Conservation (phyloP, 2,329 filamentous ascomycete genomes). For the Alternaria panax region DNA sequence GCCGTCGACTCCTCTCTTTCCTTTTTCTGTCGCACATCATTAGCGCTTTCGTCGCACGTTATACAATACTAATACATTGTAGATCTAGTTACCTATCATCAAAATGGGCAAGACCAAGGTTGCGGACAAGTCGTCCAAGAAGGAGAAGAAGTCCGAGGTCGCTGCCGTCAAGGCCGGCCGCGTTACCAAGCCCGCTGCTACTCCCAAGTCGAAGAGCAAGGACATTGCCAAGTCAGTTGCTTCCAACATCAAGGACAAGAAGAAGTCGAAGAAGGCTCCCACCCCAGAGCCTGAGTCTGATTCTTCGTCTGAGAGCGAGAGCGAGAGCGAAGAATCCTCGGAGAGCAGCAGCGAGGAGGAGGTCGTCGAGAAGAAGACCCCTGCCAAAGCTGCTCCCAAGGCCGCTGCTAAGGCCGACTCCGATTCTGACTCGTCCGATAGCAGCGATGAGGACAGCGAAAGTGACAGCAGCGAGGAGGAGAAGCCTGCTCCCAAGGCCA, state of each 20-base stretch:
- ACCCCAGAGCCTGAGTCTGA: conserved; percentile 57
- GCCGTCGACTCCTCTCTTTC: conserved; percentile 32
- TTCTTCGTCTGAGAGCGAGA: conserved; percentile 47
- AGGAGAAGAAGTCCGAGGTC: conserved; percentile 68
- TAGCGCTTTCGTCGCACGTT: conserved; percentile 3
- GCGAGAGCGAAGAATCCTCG: conserved; percentile 45
- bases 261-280: conserved; percentile 60
- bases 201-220: conserved; percentile 72
- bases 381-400: conserved; percentile 45
- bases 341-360: conserved; percentile 41
- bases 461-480: conserved; percentile 42
- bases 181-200: conserved; percentile 72
- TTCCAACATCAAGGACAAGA: conserved; percentile 55
- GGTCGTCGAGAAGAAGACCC: conserved; percentile 46
- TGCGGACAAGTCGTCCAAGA: conserved; percentile 52
- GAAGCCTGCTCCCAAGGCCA: conserved; percentile 40
- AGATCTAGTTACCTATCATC: conserved; percentile 37
- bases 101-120: conserved; percentile 50
- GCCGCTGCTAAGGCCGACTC: conserved; percentile 50
- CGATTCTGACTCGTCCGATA: conserved; percentile 27
- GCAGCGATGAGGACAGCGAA: conserved; percentile 36
- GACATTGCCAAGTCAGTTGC: conserved; percentile 65
- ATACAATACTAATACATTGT: conserved; percentile 42
- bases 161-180: conserved; percentile 69
- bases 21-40: conserved; percentile 10